phyloP scores from a whole-genome alignment of 2,329 filamentous ascomycete species.

The Fusarium palustre region DNA sequence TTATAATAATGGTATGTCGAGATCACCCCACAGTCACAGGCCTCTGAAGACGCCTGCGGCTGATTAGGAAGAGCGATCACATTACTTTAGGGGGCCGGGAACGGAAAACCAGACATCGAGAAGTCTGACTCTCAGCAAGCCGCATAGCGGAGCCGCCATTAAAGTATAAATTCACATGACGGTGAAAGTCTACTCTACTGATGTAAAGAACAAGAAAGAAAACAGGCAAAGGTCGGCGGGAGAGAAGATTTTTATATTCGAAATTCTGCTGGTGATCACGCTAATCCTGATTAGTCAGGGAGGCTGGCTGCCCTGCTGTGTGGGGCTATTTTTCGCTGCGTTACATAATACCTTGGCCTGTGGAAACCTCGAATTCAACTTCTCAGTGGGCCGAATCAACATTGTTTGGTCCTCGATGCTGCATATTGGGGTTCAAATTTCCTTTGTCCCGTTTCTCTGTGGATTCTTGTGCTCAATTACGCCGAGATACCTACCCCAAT shows the following conservation, averaged over 20 bases:
- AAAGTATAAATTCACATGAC: slow-evolving; percentile 56
- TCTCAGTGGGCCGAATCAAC: neutral
- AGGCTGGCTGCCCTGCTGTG: neutral
- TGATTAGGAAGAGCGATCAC: slow-evolving; percentile 62
- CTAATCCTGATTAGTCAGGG: neutral
- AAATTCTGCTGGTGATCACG: slow-evolving; percentile 5
- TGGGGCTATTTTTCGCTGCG: neutral
- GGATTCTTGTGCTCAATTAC: slow-evolving; percentile 5
- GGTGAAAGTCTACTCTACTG: slow-evolving; percentile 35
- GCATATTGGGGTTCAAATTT: slow-evolving; percentile 11
- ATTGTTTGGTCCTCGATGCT: slow-evolving; percentile 14
- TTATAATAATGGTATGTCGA: slow-evolving; percentile 53
- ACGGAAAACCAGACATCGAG: slow-evolving; percentile 66
- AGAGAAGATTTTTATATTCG: slow-evolving; percentile 22
- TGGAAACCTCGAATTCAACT: neutral
- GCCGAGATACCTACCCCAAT: neutral
- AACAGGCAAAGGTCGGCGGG: neutral
- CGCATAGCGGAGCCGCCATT: slow-evolving; percentile 65
- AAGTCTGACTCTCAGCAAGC: slow-evolving; percentile 66
- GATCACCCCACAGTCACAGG: slow-evolving; percentile 65
- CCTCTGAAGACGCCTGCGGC: slow-evolving; percentile 56
- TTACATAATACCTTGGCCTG: slow-evolving; percentile 18
- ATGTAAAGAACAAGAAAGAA: slow-evolving; percentile 24
- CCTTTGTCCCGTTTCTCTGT: slow-evolving; percentile 9
- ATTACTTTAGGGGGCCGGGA: slow-evolving; percentile 64